These are phyloP conservation scores for Cladosporium sp. DNA, from an alignment of 2,329 filamentous ascomycete species.

Conservation along the genomic window DNA sequence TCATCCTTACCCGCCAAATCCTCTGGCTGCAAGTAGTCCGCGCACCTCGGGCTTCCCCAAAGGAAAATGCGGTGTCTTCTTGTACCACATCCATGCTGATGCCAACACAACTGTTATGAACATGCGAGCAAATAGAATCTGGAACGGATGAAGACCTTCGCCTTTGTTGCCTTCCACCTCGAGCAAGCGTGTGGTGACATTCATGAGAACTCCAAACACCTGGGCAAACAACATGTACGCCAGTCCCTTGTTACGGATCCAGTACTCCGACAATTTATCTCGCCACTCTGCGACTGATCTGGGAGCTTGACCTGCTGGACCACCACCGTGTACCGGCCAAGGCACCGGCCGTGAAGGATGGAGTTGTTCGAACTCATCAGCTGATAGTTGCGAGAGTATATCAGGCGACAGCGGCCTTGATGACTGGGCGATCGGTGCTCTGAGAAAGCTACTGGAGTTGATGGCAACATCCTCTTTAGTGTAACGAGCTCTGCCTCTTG, in stretches of 20 bases:
- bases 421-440: slow-evolving; percentile 23
- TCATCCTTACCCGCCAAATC: slow-evolving; percentile 56
- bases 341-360: neutral
- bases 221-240: slow-evolving; percentile 70
- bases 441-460: neutral
- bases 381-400: slow-evolving; percentile 37
- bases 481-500: neutral
- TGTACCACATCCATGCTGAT: slow-evolving; percentile 69
- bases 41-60: slow-evolving; percentile 65
- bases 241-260: slow-evolving; percentile 67
- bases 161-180: slow-evolving; percentile 64
- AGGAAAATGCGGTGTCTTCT: slow-evolving; percentile 63
- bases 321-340: neutral
- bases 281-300: slow-evolving; percentile 17
- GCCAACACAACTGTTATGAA: slow-evolving; percentile 65
- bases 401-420: slow-evolving; percentile 40
- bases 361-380: slow-evolving; percentile 31
- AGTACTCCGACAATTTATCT: slow-evolving; percentile 39
- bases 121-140: slow-evolving; percentile 80
- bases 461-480: neutral
- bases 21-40: slow-evolving; percentile 63
- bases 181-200: slow-evolving; percentile 70
- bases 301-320: neutral
- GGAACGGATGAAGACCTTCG: slow-evolving; percentile 73
- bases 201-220: slow-evolving; percentile 81